These are phyloP conservation scores for Podaxis carcinomalis DNA, from an alignment of 768 basidiomycete species.

Conservation along the genomic window DNA sequence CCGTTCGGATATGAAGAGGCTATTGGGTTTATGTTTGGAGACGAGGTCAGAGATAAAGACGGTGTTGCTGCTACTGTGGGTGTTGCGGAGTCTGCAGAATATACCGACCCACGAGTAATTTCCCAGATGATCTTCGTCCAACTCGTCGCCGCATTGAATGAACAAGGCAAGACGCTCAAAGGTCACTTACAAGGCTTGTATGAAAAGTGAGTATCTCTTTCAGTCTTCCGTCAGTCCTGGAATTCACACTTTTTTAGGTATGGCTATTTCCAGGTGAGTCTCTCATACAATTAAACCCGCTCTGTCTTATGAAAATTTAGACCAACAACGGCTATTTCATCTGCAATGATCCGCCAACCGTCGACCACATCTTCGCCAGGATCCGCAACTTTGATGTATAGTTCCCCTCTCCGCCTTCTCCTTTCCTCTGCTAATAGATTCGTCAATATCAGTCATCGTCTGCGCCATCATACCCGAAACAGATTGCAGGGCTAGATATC, in stretches of 20 bases:
- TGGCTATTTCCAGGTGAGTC: slow-evolving; percentile 67
- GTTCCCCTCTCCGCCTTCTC: slow-evolving; percentile 7
- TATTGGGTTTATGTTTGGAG: slow-evolving; percentile 87
- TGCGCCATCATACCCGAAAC: slow-evolving; percentile 47
- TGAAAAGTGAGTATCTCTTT: slow-evolving; percentile 34
- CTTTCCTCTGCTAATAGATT: background rate
- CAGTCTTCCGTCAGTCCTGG: background rate
- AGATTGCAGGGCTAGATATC: slow-evolving; percentile 58
- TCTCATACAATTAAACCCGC: background rate
- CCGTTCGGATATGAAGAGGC: slow-evolving; percentile 91
- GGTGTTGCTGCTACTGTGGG: slow-evolving; percentile 77
- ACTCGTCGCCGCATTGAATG: slow-evolving; percentile 48
- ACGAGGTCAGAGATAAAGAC: slow-evolving; percentile 80
- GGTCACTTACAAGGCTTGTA: slow-evolving; percentile 63
- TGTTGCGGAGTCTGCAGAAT: background rate
- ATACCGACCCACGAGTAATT: background rate
- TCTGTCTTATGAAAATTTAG: slow-evolving; percentile 28
- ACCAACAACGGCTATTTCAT: slow-evolving; percentile 82
- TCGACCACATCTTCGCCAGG: slow-evolving; percentile 63
- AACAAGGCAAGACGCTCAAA: slow-evolving; percentile 48
- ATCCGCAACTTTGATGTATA: slow-evolving; percentile 54
- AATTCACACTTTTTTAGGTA: slow-evolving; percentile 40
- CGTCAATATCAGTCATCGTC: slow-evolving; percentile 5
- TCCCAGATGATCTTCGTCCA: slow-evolving; percentile 64
- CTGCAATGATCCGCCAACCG: slow-evolving; percentile 61